These are phyloP conservation scores for Cyberlindnera americana DNA, from an alignment of 805 yeast species.

Conservation along the genomic window DNA sequence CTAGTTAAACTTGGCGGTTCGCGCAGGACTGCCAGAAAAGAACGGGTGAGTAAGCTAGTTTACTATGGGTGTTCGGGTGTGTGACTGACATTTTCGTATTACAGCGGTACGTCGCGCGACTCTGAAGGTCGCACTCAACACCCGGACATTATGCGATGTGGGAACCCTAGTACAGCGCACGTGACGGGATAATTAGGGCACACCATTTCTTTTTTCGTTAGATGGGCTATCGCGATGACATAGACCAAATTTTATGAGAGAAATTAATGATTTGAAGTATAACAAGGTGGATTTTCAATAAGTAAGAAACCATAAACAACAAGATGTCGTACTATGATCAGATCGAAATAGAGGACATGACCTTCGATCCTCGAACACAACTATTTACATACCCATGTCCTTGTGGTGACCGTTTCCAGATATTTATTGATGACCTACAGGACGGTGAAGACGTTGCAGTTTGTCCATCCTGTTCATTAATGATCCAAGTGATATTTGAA, in stretches of 20 bases:
- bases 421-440: slow-evolving; percentile 73
- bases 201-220: not conserved
- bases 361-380: slow-evolving; percentile 78
- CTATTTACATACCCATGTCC: slow-evolving; percentile 95
- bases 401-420: slow-evolving; percentile 93
- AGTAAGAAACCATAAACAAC: not conserved
- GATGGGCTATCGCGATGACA: not conserved
- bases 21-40: slow-evolving; percentile 7
- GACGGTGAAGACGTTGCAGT: slow-evolving; percentile 95
- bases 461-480: slow-evolving; percentile 92
- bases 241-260: not conserved
- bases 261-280: too few species aligned
- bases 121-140: slow-evolving; percentile 3
- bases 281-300: not conserved
- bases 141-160: slow-evolving; percentile 2
- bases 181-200: not conserved
- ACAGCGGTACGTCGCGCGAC: too few species aligned
- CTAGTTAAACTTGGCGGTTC: not conserved
- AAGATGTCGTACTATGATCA: slow-evolving; percentile 66
- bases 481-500: slow-evolving; percentile 90
- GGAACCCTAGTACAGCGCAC: slow-evolving; percentile 2
- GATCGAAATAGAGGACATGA: slow-evolving; percentile 95
- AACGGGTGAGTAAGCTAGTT: slow-evolving; percentile 1
- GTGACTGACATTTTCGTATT: slow-evolving; percentile 6
- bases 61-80: slow-evolving; percentile 9